These are phyloP conservation scores for Cystobasidium pallidum DNA, from an alignment of 1,284 basidiomycete species.

Conservation along the genomic window DNA sequence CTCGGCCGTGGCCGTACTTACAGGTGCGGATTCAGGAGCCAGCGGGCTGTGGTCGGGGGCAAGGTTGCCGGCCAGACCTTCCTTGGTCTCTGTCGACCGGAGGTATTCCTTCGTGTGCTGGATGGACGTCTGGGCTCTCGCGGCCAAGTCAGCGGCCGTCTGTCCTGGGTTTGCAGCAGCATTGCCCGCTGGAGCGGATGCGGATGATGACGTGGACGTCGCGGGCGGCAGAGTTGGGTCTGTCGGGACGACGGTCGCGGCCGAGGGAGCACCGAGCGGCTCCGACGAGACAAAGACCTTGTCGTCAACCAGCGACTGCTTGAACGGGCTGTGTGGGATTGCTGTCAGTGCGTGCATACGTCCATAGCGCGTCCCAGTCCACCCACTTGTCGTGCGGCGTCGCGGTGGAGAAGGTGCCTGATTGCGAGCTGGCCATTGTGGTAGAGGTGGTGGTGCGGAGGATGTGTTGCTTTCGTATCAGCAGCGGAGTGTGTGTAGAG, in stretches of 20 bases:
- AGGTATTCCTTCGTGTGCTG: constrained; percentile 19
- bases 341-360: neutral
- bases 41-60: constrained; percentile 32
- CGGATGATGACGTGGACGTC: constrained; percentile 10
- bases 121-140: constrained; percentile 15
- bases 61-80: constrained; percentile 25
- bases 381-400: constrained; percentile 33
- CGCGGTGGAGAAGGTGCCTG: constrained; percentile 23
- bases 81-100: constrained; percentile 25
- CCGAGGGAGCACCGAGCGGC: constrained; percentile 3
- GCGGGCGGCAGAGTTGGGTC: constrained; percentile 8
- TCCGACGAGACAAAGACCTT: neutral
- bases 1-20: constrained; percentile 8
- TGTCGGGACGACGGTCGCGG: constrained; percentile 1
- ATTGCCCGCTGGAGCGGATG: neutral
- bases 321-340: neutral
- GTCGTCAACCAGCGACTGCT: neutral
- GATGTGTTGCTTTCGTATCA: neutral
- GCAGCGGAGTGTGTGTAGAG: neutral
- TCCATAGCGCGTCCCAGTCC: neutral
- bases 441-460: neutral
- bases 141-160: constrained; percentile 10
- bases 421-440: constrained; percentile 28
- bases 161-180: constrained; percentile 7
- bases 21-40: constrained; percentile 26